Evolutionary conservation across 768 basidiomycete species (phyloP).

Genomic region (Fomitopsis serialis): DNA sequence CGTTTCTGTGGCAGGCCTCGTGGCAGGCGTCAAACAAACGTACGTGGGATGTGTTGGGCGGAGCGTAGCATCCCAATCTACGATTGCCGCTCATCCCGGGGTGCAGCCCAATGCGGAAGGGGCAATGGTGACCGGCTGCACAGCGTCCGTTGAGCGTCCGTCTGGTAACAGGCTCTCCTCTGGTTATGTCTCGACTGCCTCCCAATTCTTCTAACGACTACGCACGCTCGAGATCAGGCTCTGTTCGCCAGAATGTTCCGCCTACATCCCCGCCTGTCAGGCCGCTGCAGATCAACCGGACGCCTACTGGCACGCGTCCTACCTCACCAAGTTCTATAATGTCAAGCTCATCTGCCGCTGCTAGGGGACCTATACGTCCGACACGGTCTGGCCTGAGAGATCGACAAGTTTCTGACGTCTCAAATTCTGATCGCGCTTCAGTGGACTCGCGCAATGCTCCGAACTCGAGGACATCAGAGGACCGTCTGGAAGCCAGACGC

Average conservation of each 20-base stretch:
- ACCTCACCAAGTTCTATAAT: slow-evolving; percentile 40
- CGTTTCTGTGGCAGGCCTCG: too few species aligned
- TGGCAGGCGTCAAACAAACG: too few species aligned
- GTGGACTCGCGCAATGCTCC: slow-evolving; percentile 33
- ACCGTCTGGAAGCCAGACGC: slow-evolving; percentile 45
- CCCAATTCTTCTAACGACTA: slow-evolving; percentile 6
- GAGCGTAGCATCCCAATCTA: not conserved
- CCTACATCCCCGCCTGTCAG: slow-evolving; percentile 14
- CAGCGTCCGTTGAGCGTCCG: not conserved
- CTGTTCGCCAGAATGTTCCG: slow-evolving; percentile 25
- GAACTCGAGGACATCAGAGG: slow-evolving; percentile 29
- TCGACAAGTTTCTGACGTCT: slow-evolving; percentile 47
- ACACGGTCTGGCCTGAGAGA: slow-evolving; percentile 62
- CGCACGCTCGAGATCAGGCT: slow-evolving; percentile 42
- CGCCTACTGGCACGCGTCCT: slow-evolving; percentile 39
- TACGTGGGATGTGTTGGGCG: not conserved
- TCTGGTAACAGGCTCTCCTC: too few species aligned
- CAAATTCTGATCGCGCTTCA: slow-evolving; percentile 44
- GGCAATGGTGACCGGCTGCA: not conserved
- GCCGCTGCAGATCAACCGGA: slow-evolving; percentile 57
- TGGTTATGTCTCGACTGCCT: slow-evolving; percentile 16
- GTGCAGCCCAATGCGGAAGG: not conserved
- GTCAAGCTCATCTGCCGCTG: slow-evolving; percentile 31
- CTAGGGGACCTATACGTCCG: slow-evolving; percentile 55
- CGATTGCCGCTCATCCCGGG: not conserved